Conservation (phyloP, 2,329 filamentous ascomycete genomes). For the Shiraia sp. region DNA sequence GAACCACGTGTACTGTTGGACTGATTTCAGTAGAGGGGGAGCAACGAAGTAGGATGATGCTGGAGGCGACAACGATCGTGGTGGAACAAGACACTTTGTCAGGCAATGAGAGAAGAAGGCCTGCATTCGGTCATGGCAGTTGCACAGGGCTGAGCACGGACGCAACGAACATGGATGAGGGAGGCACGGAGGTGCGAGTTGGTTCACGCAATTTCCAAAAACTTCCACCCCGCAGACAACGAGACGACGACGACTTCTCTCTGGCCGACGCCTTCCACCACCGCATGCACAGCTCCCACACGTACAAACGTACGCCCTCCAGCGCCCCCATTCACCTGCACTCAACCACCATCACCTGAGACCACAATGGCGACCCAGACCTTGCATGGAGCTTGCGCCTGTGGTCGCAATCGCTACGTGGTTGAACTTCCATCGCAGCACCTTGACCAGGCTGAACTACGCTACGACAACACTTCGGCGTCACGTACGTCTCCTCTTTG, state of each 20-base stretch:
- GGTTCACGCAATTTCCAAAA: slow-evolving; percentile 7
- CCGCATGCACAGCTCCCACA: neutral
- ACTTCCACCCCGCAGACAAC: slow-evolving; percentile 1
- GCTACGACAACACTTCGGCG: slow-evolving; percentile 69
- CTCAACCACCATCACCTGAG: slow-evolving; percentile 11
- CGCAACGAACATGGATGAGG: neutral
- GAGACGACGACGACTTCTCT: neutral
- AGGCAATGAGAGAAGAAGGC: too few relatives aligned
- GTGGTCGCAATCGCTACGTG: slow-evolving; percentile 81
- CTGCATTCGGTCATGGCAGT: slow-evolving; percentile 1
- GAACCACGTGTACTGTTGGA: too few relatives aligned
- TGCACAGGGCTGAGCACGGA: slow-evolving; percentile 1
- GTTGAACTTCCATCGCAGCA: slow-evolving; percentile 68
- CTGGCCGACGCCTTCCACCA: neutral
- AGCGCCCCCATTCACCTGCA: neutral
- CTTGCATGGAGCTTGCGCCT: slow-evolving; percentile 78
- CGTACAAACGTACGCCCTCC: neutral
- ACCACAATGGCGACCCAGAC: slow-evolving; percentile 48
- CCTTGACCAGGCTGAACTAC: slow-evolving; percentile 63
- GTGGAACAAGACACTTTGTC: too few relatives aligned
- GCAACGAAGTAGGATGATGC: too few relatives aligned
- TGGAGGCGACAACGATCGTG: too few relatives aligned
- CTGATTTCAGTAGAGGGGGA: too few relatives aligned
- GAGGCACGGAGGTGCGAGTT: slow-evolving; percentile 2
- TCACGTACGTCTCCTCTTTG: slow-evolving; percentile 66